These are phyloP conservation scores for Alternaria brassicicola DNA, from an alignment of 2,329 filamentous ascomycete species.

Conservation along the genomic window DNA sequence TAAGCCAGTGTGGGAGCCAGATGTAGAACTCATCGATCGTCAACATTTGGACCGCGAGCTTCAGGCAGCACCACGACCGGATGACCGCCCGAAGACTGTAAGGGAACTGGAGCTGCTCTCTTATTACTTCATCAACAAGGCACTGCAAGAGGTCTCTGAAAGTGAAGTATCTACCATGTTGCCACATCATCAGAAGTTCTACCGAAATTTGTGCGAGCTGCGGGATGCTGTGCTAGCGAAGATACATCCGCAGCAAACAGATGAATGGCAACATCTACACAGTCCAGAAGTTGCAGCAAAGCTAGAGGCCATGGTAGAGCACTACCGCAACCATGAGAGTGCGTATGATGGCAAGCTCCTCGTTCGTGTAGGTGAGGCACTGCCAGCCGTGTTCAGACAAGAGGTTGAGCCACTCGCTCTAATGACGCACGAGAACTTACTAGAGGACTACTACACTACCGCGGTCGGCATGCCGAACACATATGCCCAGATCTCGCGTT, in stretches of 20 bases:
- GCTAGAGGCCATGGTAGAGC: conserved; percentile 9
- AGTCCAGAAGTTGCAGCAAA: conserved; percentile 5
- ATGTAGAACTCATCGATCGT: conserved; percentile 15
- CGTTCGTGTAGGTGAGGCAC: conserved; percentile 18
- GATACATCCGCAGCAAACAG: conserved; percentile 20
- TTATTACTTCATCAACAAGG: conserved; percentile 19
- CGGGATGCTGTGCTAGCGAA: conserved; percentile 5
- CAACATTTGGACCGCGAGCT: conserved; percentile 11
- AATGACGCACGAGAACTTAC: conserved; percentile 22
- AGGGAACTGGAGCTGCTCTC: conserved; percentile 18
- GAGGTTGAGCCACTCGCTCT: conserved; percentile 20
- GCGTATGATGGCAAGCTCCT: conserved; percentile 22
- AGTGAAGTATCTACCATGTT: conserved; percentile 11
- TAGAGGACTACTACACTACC: conserved; percentile 22
- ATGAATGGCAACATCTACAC: conserved; percentile 17
- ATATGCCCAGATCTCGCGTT: conserved; percentile 22
- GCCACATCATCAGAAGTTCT: conserved; percentile 20
- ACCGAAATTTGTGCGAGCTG: conserved; percentile 10
- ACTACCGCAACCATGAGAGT: conserved; percentile 14
- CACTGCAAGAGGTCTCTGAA: conserved; percentile 5
- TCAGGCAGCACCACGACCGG: conserved; percentile 11
- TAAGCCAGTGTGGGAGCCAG: conserved; percentile 18
- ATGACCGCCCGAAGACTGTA: conserved; percentile 11
- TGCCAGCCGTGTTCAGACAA: conserved; percentile 18
- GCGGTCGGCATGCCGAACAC: conserved; percentile 23